These are phyloP conservation scores for Phytophthora lateralis DNA, from an alignment of 352 stramenopile species.

Conservation along the genomic window DNA sequence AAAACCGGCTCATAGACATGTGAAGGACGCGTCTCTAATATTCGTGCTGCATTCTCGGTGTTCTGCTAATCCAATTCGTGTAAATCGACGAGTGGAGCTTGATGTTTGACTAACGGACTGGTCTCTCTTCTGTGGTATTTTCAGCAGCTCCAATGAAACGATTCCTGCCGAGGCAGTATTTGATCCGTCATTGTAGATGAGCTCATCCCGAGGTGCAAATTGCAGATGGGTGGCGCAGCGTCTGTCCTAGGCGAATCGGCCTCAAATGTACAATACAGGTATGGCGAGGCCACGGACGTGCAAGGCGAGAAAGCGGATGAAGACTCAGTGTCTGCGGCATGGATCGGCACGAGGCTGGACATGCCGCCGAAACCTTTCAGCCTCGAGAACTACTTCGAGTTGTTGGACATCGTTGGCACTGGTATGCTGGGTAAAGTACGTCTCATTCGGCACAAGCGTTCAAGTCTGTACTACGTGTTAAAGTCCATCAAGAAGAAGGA, in stretches of 20 bases:
- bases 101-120: slow-evolving; percentile 16
- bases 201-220: slow-evolving; percentile 6
- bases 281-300: slow-evolving; percentile 17
- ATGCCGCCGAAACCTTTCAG: slow-evolving; percentile 61
- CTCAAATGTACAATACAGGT: slow-evolving; percentile 21
- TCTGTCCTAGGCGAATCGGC: slow-evolving; percentile 28
- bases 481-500: slow-evolving; percentile 82
- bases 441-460: slow-evolving; percentile 63
- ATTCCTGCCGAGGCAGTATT: slow-evolving; percentile 14
- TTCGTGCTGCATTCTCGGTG: slow-evolving; percentile 13
- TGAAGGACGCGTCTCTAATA: slow-evolving; percentile 21
- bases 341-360: slow-evolving; percentile 60
- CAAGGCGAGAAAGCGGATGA: slow-evolving; percentile 13
- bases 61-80: slow-evolving; percentile 8
- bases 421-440: slow-evolving; percentile 78
- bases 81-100: slow-evolving; percentile 18
- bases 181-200: slow-evolving; percentile 24
- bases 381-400: slow-evolving; percentile 60
- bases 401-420: slow-evolving; percentile 65
- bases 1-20: slow-evolving; percentile 21
- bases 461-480: slow-evolving; percentile 66
- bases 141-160: slow-evolving; percentile 12
- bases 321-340: slow-evolving; percentile 15
- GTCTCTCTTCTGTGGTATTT: slow-evolving; percentile 28
- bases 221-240: slow-evolving; percentile 29